Base-by-base conservation (phyloP, 805 yeast genomes). In the Wickerhamomyces bisporus region DNA sequence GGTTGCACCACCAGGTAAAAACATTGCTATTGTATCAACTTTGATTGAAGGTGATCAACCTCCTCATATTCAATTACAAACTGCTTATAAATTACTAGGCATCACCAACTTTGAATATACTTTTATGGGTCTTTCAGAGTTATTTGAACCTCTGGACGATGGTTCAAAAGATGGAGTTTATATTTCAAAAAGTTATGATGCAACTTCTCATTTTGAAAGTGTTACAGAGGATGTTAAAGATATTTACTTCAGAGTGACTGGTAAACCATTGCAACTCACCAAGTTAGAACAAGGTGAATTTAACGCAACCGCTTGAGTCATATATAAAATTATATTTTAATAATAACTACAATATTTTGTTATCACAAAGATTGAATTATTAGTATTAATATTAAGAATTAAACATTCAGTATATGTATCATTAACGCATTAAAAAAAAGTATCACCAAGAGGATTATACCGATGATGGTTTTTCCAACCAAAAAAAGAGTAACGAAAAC, bases 171-270 rank as follows among this genome's bases (percentile, higher is more conserved):
- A 84, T 60, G 78, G 82, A 40, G 78, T 93, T 35, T 93, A 65
- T 64, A 71, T 93, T 41, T 87, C 97, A 27, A 84, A 76, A 66
- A 84, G 95, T 42, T 93, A 88, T 60, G 98, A 93, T 60, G 83
- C 98, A 1, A 74, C 95, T 9, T 87, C 96, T 9, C 98, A 93
- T 65, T 93, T 93, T 60, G 98, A 93, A 65, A 69, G 89, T 30
- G 85, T 95, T 53, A 93, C 98, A 28, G 98, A 93, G 60, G 98
- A 93, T 61, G 95, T 93, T 51, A 88, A 87, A 65, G 96, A 91
- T 61, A 74, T 93, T 38, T 93, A 93, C 63, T 81, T 81, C 62
- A 78, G 98, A 61, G 81, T 93, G 47, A 85, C 85, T 25, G 98
- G 98, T 35, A 85, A 86, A 61, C 96, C 95, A 15, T 74, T 93